A percentile compares a stretch with the other conserved stretches of the same genome.
These are phyloP conservation scores for Dictyostelium purpureum DNA, from an alignment of 78 protist species.

Conservation along the genomic window DNA sequence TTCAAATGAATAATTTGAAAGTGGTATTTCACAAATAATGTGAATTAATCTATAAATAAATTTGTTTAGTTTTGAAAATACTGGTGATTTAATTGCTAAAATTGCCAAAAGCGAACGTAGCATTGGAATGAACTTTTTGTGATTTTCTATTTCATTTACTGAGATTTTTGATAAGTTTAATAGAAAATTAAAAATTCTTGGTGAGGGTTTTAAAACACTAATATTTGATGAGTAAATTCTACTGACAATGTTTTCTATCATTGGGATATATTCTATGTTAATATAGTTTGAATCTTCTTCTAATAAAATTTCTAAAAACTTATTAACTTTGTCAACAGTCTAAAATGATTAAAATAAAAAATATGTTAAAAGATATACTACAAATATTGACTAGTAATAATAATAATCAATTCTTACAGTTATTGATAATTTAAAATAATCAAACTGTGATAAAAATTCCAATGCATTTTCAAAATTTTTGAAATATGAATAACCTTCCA, in stretches of 20 bases:
- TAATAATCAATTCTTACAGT: not conserved
- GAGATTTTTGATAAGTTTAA: not conserved
- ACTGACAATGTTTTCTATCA: slow-evolving; percentile 8
- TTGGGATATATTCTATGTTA: slow-evolving; percentile 10
- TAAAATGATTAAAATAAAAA: not conserved
- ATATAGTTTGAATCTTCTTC: slow-evolving; percentile 26
- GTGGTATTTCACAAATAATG: slow-evolving; percentile 13
- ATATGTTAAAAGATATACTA: too few species aligned
- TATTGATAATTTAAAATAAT: slow-evolving; percentile 28
- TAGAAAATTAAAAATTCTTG: slow-evolving; percentile 15
- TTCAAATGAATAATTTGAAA: slow-evolving; percentile 15
- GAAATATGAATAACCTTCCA: slow-evolving; percentile 3
- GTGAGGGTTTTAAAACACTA: not conserved
- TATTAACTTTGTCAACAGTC: slow-evolving; percentile 28
- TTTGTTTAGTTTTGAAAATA: slow-evolving; percentile 1
- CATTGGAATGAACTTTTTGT: not conserved
- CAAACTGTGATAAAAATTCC: slow-evolving; percentile 9
- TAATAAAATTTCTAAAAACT: slow-evolving; percentile 7
- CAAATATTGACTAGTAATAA: too few species aligned
- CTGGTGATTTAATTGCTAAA: not conserved
- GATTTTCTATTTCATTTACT: not conserved
- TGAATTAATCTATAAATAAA: slow-evolving; percentile 8
- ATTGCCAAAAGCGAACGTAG: not conserved
- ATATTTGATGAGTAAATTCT: slow-evolving; percentile 10
- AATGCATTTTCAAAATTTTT: slow-evolving; percentile 12